Evolutionary conservation across 768 basidiomycete species (phyloP), one percentile per base, ranked within the genome.

Genomic region (Erythrobasidium yunnanense): DNA sequence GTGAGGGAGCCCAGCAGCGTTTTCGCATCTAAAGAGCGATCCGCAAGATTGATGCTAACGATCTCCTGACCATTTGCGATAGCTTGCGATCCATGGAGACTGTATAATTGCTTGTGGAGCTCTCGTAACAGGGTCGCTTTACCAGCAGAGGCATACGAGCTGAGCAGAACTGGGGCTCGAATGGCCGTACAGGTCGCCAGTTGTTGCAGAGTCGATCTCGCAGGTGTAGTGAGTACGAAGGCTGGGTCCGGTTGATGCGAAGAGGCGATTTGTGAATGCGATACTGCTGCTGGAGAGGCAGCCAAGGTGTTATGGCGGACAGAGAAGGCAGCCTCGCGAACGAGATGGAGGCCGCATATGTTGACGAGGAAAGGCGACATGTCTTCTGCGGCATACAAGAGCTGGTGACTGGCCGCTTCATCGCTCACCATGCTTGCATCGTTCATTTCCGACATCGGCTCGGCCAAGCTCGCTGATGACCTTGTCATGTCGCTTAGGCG

Each of bases 11-110:
- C 93, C 46, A 99, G 81, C 4, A 99, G 81, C 0, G 90, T 86
- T 23, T 93, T 87, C 30, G 92, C 86, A 73, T 99, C 93, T 49
- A 99, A 81, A 2, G 93, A 93, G 0, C 91, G 93, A 71, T 97
- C 95, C 4, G 90, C 89, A 25, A 97, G 83, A 71, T 93, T 87
- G 66, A 99, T 85, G 0, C 83, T 85, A 32, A 97, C 81, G 45
- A 95, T 81, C 49, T 89, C 4, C 66, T 57, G 33, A 66, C 63
- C 6, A 52, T 54, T 49, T 55, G 58, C 32, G 66, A 15, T 25
- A 8, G 33, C 11, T 46, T 27, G 18, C 2, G 23, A 25, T 17
- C 67, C 53, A 20, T 78, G 78, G 13, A 70, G 42, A 0, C 88
- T 85, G 72, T 84, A 80, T 11, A 96, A 75, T 8, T 80, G 71